Base-by-base conservation (phyloP, 2,329 filamentous ascomycete species). In the Mollisiaceae sp. region DNA sequence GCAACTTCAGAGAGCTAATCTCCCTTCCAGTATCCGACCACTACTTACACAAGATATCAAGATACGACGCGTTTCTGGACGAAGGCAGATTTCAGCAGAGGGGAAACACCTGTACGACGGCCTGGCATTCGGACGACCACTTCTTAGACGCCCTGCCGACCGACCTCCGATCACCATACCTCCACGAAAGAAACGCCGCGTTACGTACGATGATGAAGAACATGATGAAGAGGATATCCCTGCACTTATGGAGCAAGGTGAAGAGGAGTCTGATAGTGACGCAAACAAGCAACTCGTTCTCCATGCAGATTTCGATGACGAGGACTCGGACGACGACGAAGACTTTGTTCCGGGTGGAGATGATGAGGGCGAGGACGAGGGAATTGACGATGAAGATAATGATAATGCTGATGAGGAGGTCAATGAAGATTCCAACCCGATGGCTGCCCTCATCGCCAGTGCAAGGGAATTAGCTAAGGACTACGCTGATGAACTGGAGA, bases 101-200 rank as follows among this genome's bases (percentile, higher is more conserved):
- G 94, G 94, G 4, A 89, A 84, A 70, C 93, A 94, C 75, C 82
- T 97, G 6, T 84, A 95, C 12, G 94, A 98, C 75, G 94, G 94
- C 3, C 82, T 97, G 22, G 86, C 93, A 0, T 97, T 94, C 76
- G 94, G 94, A 2, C 86, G 90, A 66, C 89, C 90, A 0, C 88
- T 88, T 74, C 79, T 94, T 9, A 86, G 85, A 71, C 74, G 79
- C 1, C 82, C 85, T 0, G 82, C 82, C 8, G 83, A 83, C 64
- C 85, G 93, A 56, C 93, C 93, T 0, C 76, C 84, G 0, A 80
- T 96, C 45, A 80, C 83, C 14, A 91, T 96, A 18, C 91, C 91
- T 0, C 89, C 93, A 0, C 84, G 89, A 67, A 96, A 95, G 76
- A 85, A 86, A 71, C 84, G 83, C 41, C 82, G 87, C 71, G 71